These are phyloP conservation scores for Penicillium pancosmium DNA, from an alignment of 495 filamentous ascomycete genomes.

Conservation along the genomic window DNA sequence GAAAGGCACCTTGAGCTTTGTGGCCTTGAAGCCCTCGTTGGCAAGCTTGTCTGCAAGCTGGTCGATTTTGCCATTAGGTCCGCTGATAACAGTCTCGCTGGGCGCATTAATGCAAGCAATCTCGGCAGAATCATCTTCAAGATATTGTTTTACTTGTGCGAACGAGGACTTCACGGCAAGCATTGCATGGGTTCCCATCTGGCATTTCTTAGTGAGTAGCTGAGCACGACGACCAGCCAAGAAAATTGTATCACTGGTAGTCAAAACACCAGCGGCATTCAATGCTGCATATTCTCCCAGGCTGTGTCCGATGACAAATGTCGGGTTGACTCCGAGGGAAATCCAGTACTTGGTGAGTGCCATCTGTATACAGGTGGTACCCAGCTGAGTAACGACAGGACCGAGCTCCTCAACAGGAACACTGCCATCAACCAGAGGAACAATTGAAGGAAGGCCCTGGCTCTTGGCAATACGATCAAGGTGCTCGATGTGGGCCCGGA, in stretches of 20 bases:
- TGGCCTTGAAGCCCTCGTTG: constrained; percentile 63
- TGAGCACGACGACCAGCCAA: constrained; percentile 78
- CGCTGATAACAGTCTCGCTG: constrained; percentile 54
- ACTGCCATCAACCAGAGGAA: constrained; percentile 61
- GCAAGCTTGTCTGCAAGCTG: constrained; percentile 59
- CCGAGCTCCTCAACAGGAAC: constrained; percentile 57
- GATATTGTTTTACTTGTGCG: constrained; percentile 32
- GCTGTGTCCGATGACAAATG: constrained; percentile 84
- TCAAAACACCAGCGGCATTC: constrained; percentile 77
- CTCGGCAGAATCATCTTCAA: constrained; percentile 37
- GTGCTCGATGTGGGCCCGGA: constrained; percentile 69
- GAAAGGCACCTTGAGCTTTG: constrained; percentile 70
- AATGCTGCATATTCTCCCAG: constrained; percentile 87
- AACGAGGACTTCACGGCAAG: constrained; percentile 49
- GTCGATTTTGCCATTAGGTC: constrained; percentile 50
- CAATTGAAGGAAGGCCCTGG: constrained; percentile 69
- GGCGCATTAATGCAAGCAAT: constrained; percentile 58
- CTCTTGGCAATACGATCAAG: constrained; percentile 68
- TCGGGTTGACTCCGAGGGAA: constrained; percentile 75
- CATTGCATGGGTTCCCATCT: constrained; percentile 67
- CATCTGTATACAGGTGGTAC: constrained; percentile 80
- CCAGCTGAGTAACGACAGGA: constrained; percentile 77
- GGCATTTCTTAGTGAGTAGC: constrained; percentile 73
- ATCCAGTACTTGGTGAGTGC: constrained; percentile 79
- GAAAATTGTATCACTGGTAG: constrained; percentile 76